These are phyloP conservation scores for Monosporozyma siamensis DNA, from an alignment of 805 yeast species.

Conservation along the genomic window DNA sequence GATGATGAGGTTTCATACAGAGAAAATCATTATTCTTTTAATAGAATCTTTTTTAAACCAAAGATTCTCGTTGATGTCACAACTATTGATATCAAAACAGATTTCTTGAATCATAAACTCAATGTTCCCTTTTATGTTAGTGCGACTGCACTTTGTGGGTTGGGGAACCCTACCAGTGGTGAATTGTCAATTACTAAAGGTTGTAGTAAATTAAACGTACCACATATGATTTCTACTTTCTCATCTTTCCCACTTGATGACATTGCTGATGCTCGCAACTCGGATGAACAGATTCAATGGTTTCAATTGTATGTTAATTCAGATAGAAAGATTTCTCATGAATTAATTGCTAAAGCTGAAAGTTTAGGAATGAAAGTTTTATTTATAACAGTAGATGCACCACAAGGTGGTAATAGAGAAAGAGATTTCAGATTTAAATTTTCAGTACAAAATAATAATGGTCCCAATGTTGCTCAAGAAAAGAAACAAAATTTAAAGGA, in stretches of 20 bases:
- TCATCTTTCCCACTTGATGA: conserved; percentile 87
- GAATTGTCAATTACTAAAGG: conserved; percentile 82
- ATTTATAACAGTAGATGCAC: conserved; percentile 89
- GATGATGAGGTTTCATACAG: conserved; percentile 88
- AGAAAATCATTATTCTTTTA: conserved; percentile 86
- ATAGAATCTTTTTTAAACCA: conserved; percentile 82
- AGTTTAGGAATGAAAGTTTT: conserved; percentile 67
- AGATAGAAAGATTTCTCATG: conserved; percentile 55
- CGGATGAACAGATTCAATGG: conserved; percentile 67
- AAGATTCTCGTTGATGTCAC: conserved; percentile 71
- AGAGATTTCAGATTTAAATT: conserved; percentile 69
- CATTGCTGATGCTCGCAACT: conserved; percentile 57
- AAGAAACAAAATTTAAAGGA: conserved; percentile 36
- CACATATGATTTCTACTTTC: conserved; percentile 86
- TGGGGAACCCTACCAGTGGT: conserved; percentile 83
- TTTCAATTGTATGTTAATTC: conserved; percentile 77
- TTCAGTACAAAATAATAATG: conserved; percentile 24
- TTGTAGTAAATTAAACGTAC: conserved; percentile 53
- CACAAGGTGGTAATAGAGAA: conserved; percentile 83
- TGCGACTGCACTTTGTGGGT: conserved; percentile 86
- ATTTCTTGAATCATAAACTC: conserved; percentile 62
- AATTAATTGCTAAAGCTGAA: conserved; percentile 63
- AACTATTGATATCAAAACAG: conserved; percentile 58
- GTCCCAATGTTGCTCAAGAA: conserved; percentile 30
- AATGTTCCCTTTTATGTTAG: conserved; percentile 78